Conservation (phyloP, 1,284 basidiomycete genomes). For the Fomitopsis palustris region DNA sequence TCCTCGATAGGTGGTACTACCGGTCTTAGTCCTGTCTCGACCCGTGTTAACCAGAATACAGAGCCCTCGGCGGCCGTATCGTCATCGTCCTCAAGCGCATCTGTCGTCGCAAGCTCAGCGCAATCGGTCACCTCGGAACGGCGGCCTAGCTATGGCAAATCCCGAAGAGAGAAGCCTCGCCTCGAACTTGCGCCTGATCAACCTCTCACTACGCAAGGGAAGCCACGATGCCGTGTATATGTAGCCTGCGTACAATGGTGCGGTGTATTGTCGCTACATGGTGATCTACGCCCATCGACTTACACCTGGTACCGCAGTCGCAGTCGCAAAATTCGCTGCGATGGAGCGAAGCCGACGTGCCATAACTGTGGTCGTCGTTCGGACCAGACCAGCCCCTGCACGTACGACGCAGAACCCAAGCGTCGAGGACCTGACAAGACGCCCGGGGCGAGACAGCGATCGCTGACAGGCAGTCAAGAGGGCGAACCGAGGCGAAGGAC, state of each 20-base stretch:
- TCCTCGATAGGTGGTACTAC: not conserved
- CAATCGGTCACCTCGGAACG: not conserved
- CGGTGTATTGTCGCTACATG: slow-evolving; percentile 15
- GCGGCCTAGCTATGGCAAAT: slow-evolving; percentile 25
- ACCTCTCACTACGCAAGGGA: slow-evolving; percentile 73
- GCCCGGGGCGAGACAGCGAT: slow-evolving; percentile 67
- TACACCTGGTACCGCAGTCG: slow-evolving; percentile 41
- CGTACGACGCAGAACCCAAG: slow-evolving; percentile 66
- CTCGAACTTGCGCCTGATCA: slow-evolving; percentile 68
- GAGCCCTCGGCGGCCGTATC: not conserved
- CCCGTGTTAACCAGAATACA: not conserved
- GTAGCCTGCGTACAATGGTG: slow-evolving; percentile 76
- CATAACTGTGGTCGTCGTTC: slow-evolving; percentile 60
- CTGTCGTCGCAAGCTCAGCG: not conserved
- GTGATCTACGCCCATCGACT: not conserved
- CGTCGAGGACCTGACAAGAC: slow-evolving; percentile 73
- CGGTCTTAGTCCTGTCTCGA: not conserved
- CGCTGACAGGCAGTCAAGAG: slow-evolving; percentile 17
- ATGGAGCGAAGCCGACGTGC: slow-evolving; percentile 72
- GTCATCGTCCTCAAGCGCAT: not conserved
- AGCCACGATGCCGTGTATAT: slow-evolving; percentile 67
- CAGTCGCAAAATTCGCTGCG: slow-evolving; percentile 74
- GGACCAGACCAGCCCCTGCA: slow-evolving; percentile 24
- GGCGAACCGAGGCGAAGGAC: slow-evolving; percentile 25
- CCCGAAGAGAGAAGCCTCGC: slow-evolving; percentile 55